These are phyloP conservation scores for Lodderomyces margitis DNA, from an alignment of 1,139 yeast species.

Conservation along the genomic window DNA sequence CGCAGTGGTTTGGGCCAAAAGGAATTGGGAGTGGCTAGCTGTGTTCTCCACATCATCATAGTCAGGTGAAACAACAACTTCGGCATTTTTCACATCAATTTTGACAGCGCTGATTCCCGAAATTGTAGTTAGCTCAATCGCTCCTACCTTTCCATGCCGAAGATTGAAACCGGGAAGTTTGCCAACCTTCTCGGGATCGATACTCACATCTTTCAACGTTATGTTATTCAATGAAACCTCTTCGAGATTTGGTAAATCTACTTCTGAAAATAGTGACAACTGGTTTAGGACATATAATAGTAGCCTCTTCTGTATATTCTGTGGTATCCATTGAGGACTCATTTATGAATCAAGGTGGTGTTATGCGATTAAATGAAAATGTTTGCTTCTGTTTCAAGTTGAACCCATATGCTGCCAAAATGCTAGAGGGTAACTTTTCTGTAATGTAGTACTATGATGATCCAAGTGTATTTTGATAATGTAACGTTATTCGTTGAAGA, in stretches of 20 bases:
- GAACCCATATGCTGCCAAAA: background rate
- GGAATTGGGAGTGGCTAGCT: conserved; percentile 33
- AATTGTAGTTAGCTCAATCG: conserved; percentile 39
- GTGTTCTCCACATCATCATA: conserved; percentile 32
- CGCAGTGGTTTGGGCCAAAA: conserved; percentile 62
- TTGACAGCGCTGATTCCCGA: conserved; percentile 56
- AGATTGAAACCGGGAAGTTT: conserved; percentile 64
- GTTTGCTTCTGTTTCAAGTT: background rate
- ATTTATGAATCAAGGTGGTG: conserved; percentile 21
- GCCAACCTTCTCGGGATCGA: conserved; percentile 71
- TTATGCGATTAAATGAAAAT: background rate
- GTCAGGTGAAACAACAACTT: conserved; percentile 54
- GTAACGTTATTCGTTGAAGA: background rate
- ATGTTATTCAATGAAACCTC: conserved; percentile 62
- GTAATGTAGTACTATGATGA: no score
- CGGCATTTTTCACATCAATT: conserved; percentile 56
- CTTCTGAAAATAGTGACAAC: conserved; percentile 76
- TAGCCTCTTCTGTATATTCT: conserved; percentile 76
- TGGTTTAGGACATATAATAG: conserved; percentile 78
- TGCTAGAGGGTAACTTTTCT: no score
- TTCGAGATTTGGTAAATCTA: conserved; percentile 77
- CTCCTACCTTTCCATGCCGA: conserved; percentile 60
- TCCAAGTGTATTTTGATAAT: background rate
- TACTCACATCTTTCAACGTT: conserved; percentile 57
- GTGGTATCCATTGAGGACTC: conserved; percentile 80